A percentile compares a stretch with the other conserved stretches of the same genome.
Conservation (phyloP, 257 asterid species). For the Scutellaria galericulata region DNA sequence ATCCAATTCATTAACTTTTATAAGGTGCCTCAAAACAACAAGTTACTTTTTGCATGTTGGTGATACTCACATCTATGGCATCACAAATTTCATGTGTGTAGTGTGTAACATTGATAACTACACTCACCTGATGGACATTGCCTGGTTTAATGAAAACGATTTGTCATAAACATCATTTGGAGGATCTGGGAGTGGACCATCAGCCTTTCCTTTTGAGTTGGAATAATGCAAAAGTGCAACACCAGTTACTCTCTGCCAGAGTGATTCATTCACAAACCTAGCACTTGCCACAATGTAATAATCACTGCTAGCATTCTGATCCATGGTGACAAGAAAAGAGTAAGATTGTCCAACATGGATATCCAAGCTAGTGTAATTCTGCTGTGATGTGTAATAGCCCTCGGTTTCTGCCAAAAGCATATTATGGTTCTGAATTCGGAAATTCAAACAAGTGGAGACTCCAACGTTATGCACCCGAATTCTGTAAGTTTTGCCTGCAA, state of each 20-base stretch:
- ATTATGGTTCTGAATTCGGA: conserved; percentile 15
- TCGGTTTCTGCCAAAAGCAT: conserved; percentile 12
- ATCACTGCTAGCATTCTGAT: conserved; percentile 19
- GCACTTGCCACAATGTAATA: conserved; percentile 15
- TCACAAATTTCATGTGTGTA: neutral
- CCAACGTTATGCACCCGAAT: conserved; percentile 6
- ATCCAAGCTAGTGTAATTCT: conserved; percentile 17
- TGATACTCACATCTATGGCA: neutral
- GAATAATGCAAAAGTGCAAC: conserved; percentile 17
- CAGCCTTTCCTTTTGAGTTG: conserved; percentile 5
- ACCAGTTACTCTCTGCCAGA: conserved; percentile 12
- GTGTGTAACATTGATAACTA: neutral
- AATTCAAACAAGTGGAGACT: conserved; percentile 3
- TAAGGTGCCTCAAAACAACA: neutral
- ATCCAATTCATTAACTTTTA: neutral
- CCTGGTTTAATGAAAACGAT: conserved; percentile 10
- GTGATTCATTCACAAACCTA: conserved; percentile 25
- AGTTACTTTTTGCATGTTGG: neutral
- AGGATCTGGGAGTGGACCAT: conserved; percentile 14
- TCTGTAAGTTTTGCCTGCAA: conserved; percentile 13
- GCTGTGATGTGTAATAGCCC: conserved; percentile 13
- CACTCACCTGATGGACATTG: conserved; percentile 14
- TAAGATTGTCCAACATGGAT: conserved; percentile 21
- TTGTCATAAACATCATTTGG: conserved; percentile 9
- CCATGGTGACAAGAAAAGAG: conserved; percentile 19